A percentile compares a stretch with the other conserved stretches of the same genome.
phyloP scores from a whole-genome alignment of 768 basidiomycete species.

The Daedaleopsis nitida region DNA sequence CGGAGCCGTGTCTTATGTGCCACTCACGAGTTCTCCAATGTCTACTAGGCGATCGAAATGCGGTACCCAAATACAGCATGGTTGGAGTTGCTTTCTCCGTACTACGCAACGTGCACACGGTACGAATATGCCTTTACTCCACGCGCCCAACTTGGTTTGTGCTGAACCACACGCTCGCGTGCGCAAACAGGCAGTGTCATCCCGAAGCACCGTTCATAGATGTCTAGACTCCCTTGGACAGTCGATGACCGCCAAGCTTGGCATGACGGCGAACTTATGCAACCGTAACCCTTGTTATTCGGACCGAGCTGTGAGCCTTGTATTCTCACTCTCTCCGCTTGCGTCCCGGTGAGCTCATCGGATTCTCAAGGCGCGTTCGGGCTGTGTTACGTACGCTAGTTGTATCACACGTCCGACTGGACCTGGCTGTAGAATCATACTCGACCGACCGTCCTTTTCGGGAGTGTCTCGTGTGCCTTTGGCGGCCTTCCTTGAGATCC shows the following conservation, averaged over 20 bases:
- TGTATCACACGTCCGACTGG: background rate
- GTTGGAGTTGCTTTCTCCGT: too few relatives aligned
- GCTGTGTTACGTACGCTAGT: background rate
- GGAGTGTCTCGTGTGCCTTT: background rate
- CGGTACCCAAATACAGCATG: too few relatives aligned
- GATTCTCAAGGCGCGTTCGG: background rate
- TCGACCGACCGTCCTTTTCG: background rate
- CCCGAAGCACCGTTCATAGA: too few relatives aligned
- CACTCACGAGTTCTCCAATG: too few relatives aligned
- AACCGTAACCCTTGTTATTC: background rate
- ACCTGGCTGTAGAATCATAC: background rate
- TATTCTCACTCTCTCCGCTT: background rate
- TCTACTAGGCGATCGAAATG: too few relatives aligned
- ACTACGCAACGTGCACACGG: background rate
- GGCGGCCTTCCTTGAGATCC: background rate
- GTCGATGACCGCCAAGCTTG: background rate
- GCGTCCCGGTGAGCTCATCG: background rate
- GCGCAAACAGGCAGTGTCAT: background rate
- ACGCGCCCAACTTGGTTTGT: background rate
- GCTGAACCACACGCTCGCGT: background rate
- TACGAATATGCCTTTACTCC: background rate
- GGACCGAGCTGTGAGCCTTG: background rate
- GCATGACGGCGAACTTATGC: background rate
- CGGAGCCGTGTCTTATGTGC: background rate
- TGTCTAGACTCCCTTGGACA: too few relatives aligned